phyloP scores from a whole-genome alignment of 495 filamentous ascomycete genomes.

The Podospora bellae-mahoneyi region DNA sequence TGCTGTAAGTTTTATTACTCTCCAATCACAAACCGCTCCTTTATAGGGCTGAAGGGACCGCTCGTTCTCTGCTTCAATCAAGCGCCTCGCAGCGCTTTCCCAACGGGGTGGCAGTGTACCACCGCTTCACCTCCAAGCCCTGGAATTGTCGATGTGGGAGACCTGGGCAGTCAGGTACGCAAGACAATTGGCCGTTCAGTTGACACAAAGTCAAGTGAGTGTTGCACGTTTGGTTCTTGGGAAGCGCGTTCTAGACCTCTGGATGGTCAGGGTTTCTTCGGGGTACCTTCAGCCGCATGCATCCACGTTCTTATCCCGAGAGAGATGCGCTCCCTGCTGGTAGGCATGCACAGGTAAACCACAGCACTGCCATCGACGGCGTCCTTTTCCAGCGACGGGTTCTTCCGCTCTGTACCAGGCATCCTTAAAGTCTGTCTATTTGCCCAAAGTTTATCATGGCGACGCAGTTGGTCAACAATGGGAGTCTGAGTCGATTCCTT shows the following conservation, averaged over 20 bases:
- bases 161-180: background rate
- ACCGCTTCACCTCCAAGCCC: background rate
- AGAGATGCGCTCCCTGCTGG: background rate
- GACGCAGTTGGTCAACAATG: no score
- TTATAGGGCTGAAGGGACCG: no score
- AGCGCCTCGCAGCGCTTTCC: background rate
- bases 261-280: background rate
- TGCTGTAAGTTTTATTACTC: no score
- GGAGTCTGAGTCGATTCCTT: no score
- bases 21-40: no score
- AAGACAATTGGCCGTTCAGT: no score
- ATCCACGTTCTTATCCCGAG: background rate
- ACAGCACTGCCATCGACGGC: background rate
- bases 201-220: background rate
- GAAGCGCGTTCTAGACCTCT: background rate
- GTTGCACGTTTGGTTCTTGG: background rate
- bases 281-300: conserved; percentile 1
- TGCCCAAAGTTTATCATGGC: background rate
- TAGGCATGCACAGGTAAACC: background rate
- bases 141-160: background rate
- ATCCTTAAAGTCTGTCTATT: background rate
- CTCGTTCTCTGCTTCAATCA: background rate
- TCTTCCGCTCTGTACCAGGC: background rate
- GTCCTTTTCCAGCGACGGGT: background rate
- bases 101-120: background rate